phyloP scores from a whole-genome alignment of 2,329 filamentous ascomycete species.

The Neofusicoccum sp. region DNA sequence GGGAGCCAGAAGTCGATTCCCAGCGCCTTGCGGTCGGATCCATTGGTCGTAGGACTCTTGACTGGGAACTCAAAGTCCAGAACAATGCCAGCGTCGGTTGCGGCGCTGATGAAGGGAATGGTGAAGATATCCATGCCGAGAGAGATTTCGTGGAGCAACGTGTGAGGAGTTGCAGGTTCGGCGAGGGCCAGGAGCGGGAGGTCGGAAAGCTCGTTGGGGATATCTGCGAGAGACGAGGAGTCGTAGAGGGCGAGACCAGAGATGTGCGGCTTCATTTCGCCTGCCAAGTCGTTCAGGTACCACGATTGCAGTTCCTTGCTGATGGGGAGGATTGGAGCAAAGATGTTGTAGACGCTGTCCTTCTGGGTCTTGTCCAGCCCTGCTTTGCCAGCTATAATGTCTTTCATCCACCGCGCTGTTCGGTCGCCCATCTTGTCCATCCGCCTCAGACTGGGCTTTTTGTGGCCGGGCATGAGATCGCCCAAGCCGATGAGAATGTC shows the following conservation, averaged over 20 bases:
- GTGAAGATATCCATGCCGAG: conserved; percentile 79
- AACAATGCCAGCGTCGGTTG: conserved; percentile 83
- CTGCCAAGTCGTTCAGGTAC: conserved; percentile 73
- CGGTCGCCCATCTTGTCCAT: conserved; percentile 80
- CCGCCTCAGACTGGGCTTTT: conserved; percentile 65
- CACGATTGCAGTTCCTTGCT: conserved; percentile 72
- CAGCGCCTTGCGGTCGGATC: conserved; percentile 42
- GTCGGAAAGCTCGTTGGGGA: conserved; percentile 59
- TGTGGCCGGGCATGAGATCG: conserved; percentile 64
- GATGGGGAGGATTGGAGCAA: conserved; percentile 70
- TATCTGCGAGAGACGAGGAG: conserved; percentile 63
- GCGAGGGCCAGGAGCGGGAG: conserved; percentile 76
- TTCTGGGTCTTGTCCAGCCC: conserved; percentile 27
- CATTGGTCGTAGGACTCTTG: conserved; percentile 20
- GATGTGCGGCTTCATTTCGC: conserved; percentile 49
- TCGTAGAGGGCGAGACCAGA: conserved; percentile 78
- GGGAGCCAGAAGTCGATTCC: conserved; percentile 75
- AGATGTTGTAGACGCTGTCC: conserved; percentile 40
- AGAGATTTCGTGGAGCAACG: conserved; percentile 71
- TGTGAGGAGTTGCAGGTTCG: conserved; percentile 67
- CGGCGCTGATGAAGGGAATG: conserved; percentile 68
- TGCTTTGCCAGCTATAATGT: conserved; percentile 53
- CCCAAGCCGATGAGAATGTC: conserved; percentile 79
- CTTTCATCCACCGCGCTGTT: conserved; percentile 76
- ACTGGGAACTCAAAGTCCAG: conserved; percentile 73